A percentile compares a stretch with the other conserved stretches of the same genome.
Evolutionary conservation across 2,329 filamentous ascomycete genomes (phyloP).

Genomic region (Capronia epimyces): DNA sequence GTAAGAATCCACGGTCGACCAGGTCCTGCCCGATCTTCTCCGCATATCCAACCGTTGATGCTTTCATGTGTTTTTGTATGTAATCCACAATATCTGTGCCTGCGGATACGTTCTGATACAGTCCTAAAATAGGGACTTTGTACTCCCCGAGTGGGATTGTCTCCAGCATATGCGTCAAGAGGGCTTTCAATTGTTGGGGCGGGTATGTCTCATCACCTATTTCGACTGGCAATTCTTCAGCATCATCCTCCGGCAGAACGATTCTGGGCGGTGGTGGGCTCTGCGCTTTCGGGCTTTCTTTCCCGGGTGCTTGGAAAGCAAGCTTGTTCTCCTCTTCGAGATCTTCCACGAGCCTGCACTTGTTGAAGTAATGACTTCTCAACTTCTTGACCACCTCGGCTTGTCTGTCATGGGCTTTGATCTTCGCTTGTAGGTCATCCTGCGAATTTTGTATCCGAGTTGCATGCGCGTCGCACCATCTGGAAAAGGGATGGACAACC

Average conservation of each 20-base stretch:
- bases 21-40: conserved; percentile 94
- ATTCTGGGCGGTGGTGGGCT: conserved; percentile 62
- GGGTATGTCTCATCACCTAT: conserved; percentile 84
- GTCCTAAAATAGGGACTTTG: conserved; percentile 92
- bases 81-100: conserved; percentile 95
- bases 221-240: conserved; percentile 71
- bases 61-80: conserved; percentile 79
- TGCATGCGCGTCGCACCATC: conserved; percentile 95
- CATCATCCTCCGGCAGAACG: conserved; percentile 70
- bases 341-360: conserved; percentile 92
- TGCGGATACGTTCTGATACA: conserved; percentile 85
- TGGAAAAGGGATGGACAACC: conserved; percentile 86
- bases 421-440: conserved; percentile 82
- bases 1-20: conserved; percentile 75
- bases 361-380: conserved; percentile 96
- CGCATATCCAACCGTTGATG: conserved; percentile 79
- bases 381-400: conserved; percentile 86
- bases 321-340: conserved; percentile 98
- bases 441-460: conserved; percentile 86
- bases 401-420: conserved; percentile 91
- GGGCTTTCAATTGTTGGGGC: conserved; percentile 83
- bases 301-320: conserved; percentile 80
- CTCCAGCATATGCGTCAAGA: conserved; percentile 77
- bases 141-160: conserved; percentile 82
- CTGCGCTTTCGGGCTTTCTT: conserved; percentile 55